These are phyloP conservation scores for Lactarius akahatsu DNA, from an alignment of 768 basidiomycete species.

Conservation along the genomic window DNA sequence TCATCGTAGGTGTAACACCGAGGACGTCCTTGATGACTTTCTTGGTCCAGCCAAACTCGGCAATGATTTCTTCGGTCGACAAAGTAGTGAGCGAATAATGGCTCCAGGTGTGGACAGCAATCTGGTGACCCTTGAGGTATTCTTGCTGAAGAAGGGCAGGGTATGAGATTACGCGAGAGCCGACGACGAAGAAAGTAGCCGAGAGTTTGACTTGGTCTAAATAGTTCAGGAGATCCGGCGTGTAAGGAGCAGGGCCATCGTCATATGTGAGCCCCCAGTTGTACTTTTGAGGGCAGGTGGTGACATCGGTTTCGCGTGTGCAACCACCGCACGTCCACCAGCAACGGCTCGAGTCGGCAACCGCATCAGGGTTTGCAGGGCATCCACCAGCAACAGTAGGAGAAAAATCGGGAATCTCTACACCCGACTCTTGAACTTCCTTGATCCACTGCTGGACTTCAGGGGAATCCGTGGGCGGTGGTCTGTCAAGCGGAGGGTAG, in stretches of 20 bases:
- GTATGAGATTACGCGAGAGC: constrained; percentile 73
- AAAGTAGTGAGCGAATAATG: constrained; percentile 72
- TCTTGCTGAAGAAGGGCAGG: constrained; percentile 69
- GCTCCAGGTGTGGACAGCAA: constrained; percentile 71
- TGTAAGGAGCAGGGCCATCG: constrained; percentile 81
- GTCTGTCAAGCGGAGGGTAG: constrained; percentile 66
- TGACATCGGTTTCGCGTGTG: constrained; percentile 63
- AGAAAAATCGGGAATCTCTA: constrained; percentile 55
- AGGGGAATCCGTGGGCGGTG: constrained; percentile 58
- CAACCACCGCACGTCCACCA: constrained; percentile 86
- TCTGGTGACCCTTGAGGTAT: constrained; percentile 78
- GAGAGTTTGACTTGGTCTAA: constrained; percentile 62
- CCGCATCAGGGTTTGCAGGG: constrained; percentile 52
- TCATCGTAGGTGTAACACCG: constrained; percentile 74
- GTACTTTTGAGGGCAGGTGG: constrained; percentile 65
- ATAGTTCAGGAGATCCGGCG: constrained; percentile 69
- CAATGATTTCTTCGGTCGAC: constrained; percentile 78
- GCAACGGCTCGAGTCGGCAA: constrained; percentile 52
- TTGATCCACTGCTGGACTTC: constrained; percentile 71
- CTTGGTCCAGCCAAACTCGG: constrained; percentile 85
- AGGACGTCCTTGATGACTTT: constrained; percentile 81
- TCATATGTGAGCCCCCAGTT: constrained; percentile 66
- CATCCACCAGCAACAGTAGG: constrained; percentile 50
- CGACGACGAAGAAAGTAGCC: constrained; percentile 86
- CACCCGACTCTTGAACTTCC: constrained; percentile 54